These are phyloP conservation scores for Fragaria vesca DNA, from an alignment of 306 rosid species.

Conservation along the genomic window DNA sequence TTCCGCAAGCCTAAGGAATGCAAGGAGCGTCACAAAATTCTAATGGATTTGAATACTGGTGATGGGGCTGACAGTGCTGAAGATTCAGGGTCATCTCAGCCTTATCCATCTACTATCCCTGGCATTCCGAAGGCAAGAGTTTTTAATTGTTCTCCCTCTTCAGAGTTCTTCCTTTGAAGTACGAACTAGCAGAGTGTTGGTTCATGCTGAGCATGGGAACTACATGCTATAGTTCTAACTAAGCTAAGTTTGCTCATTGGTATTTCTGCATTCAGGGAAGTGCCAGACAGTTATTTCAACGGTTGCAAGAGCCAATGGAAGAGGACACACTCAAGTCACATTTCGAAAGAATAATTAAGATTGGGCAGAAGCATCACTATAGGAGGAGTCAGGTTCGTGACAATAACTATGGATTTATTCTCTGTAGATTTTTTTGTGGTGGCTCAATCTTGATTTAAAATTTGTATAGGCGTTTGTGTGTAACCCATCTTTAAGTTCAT, in stretches of 20 bases:
- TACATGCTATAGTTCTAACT: conserved; percentile 13
- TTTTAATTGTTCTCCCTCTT: conserved; percentile 3
- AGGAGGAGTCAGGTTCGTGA: conserved; percentile 79
- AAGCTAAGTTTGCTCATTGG: conserved; percentile 29
- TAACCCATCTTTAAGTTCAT: not conserved
- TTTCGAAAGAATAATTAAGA: conserved; percentile 87
- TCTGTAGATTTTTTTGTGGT: not conserved
- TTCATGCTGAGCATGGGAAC: conserved; percentile 12
- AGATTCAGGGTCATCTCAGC: conserved; percentile 97
- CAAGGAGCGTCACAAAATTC: conserved; percentile 90
- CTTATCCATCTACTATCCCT: conserved; percentile 94
- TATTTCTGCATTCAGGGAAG: conserved; percentile 68
- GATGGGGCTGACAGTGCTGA: conserved; percentile 99
- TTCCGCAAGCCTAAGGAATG: conserved; percentile 95
- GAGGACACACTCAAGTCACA: conserved; percentile 90
- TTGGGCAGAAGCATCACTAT: conserved; percentile 81
- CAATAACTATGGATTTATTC: conserved; percentile 13
- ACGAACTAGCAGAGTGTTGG: not conserved
- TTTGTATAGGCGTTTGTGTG: not conserved
- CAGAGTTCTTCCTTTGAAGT: conserved; percentile 1
- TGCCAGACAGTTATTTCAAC: conserved; percentile 96
- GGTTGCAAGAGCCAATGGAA: conserved; percentile 95
- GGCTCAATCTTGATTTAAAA: not conserved
- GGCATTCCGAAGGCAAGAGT: conserved; percentile 96
- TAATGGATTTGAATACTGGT: conserved; percentile 84